Conservation (phyloP, 176 grass and related monocot genomes). For the Oryza longistaminata region DNA sequence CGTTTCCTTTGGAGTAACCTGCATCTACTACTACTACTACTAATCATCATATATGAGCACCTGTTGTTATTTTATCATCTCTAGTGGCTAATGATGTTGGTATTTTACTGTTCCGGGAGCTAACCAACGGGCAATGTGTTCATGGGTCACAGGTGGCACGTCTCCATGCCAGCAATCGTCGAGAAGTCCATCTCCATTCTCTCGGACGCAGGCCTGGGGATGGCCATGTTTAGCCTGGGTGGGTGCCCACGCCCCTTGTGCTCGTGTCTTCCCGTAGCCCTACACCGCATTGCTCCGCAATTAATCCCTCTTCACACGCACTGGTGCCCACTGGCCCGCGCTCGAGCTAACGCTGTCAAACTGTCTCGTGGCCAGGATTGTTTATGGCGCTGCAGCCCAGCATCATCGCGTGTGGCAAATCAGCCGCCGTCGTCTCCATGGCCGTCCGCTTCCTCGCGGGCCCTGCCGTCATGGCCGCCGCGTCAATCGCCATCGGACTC, state of each 20-base stretch:
- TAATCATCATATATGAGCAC: slow-evolving; percentile 8
- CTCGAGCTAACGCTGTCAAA: slow-evolving; percentile 14
- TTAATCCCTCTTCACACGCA: not conserved
- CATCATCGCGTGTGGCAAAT: slow-evolving; percentile 76
- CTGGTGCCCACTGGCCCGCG: slow-evolving; percentile 19
- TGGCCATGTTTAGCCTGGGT: slow-evolving; percentile 99
- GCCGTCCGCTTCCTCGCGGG: slow-evolving; percentile 75
- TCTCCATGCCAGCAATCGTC: slow-evolving; percentile 77
- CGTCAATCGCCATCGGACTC: slow-evolving; percentile 69
- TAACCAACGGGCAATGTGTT: slow-evolving; percentile 1
- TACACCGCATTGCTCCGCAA: slow-evolving; percentile 40
- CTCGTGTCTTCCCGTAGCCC: slow-evolving; percentile 41
- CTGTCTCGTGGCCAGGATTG: slow-evolving; percentile 54
- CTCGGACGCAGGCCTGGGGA: slow-evolving; percentile 93
- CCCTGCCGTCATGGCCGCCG: slow-evolving; percentile 71
- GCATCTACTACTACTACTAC: not conserved
- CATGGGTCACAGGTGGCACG: slow-evolving; percentile 64
- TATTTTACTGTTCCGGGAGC: not conserved
- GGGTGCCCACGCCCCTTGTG: slow-evolving; percentile 50
- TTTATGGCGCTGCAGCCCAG: slow-evolving; percentile 95
- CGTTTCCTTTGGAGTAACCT: not conserved
- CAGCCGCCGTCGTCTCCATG: slow-evolving; percentile 60
- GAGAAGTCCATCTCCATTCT: slow-evolving; percentile 94
- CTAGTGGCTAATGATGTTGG: not conserved
- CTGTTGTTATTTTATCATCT: not conserved